These are phyloP conservation scores for Prunella vulgaris DNA, from an alignment of 257 asterid genomes.

Conservation along the genomic window DNA sequence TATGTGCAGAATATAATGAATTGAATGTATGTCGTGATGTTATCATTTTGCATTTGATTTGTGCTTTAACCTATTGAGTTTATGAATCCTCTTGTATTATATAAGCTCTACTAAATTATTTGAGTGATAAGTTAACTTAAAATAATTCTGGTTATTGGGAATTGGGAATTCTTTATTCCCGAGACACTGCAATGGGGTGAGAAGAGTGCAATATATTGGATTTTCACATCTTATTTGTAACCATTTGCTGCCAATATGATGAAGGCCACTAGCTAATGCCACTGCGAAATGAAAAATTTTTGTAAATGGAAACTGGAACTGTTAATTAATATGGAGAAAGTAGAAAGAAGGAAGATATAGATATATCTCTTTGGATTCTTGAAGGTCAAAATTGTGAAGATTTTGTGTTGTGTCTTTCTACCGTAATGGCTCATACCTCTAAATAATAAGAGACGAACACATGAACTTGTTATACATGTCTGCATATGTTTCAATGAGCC, in stretches of 20 bases:
- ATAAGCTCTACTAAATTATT: not conserved
- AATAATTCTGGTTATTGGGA: not conserved
- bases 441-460: not conserved
- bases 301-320: not conserved
- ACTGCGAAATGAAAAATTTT: not conserved
- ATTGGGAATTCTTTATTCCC: not conserved
- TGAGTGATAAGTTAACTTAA: not conserved
- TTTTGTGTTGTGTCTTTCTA: not conserved
- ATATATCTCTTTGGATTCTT: not conserved
- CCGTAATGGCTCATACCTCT: not conserved
- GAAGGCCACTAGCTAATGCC: not conserved
- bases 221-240: not conserved
- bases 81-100: not conserved
- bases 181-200: not conserved
- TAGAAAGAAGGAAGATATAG: not conserved
- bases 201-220: not conserved
- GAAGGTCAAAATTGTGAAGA: not conserved
- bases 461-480: not conserved
- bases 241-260: not conserved
- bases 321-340: not conserved
- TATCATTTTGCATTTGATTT: not conserved
- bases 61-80: not conserved
- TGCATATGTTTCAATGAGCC: not conserved
- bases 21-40: too few relatives aligned
- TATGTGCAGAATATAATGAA: not conserved